These are phyloP conservation scores for Colletotrichum chlorophyti DNA, from an alignment of 2,329 filamentous ascomycete species.

Conservation along the genomic window DNA sequence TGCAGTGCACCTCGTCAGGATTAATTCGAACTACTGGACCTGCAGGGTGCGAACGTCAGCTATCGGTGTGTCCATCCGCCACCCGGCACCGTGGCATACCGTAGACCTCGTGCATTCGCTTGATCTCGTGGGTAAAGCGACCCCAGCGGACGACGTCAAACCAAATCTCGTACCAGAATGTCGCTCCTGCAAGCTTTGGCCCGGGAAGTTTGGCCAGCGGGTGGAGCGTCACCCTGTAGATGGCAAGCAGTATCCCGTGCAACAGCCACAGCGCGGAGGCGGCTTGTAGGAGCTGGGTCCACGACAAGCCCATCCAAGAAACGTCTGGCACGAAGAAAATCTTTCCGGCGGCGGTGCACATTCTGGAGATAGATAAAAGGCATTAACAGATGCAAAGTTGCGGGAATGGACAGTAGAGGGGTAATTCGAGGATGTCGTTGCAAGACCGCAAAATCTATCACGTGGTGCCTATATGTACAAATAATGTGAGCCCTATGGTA, in stretches of 20 bases:
- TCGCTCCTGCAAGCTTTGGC: slow-evolving; percentile 32
- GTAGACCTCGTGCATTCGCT: slow-evolving; percentile 34
- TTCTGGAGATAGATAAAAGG: no score
- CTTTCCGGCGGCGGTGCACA: no score
- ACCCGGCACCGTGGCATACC: slow-evolving; percentile 18
- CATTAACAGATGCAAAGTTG: no score
- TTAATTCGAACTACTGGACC: slow-evolving; percentile 37
- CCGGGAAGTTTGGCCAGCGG: slow-evolving; percentile 31
- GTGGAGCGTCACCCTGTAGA: slow-evolving; percentile 29
- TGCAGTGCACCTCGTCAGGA: slow-evolving; percentile 36
- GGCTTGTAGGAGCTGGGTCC: not conserved
- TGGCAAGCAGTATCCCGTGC: not conserved
- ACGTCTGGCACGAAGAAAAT: no score
- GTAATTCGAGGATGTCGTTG: no score
- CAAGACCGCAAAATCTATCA: no score
- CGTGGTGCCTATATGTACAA: no score
- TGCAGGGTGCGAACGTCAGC: not conserved
- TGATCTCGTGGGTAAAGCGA: slow-evolving; percentile 30
- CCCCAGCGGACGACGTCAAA: slow-evolving; percentile 33
- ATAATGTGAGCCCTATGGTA: no score
- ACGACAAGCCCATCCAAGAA: no score
- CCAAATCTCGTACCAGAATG: slow-evolving; percentile 34
- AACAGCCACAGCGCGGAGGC: not conserved
- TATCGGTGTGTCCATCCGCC: not conserved
- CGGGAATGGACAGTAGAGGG: no score